Evolutionary conservation across 768 basidiomycete genomes (phyloP).

Genomic region (Xerocomellus intermedius): DNA sequence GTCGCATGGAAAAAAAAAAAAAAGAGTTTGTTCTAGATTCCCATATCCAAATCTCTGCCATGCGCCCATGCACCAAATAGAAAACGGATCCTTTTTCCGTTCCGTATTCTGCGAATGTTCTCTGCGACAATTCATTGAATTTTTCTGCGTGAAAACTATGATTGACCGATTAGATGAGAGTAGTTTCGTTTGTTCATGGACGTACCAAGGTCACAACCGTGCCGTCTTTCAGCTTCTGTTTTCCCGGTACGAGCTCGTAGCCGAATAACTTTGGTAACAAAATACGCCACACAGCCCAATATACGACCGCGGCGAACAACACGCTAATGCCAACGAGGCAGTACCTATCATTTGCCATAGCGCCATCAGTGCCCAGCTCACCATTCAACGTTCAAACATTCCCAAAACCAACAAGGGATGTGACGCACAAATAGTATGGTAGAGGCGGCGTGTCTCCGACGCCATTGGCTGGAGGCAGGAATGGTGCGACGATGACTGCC

Average conservation of each 20-base stretch:
- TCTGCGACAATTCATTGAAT: not conserved
- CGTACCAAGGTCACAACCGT: slow-evolving; percentile 53
- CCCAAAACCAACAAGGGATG: slow-evolving; percentile 27
- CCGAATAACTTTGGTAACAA: slow-evolving; percentile 48
- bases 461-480: slow-evolving; percentile 50
- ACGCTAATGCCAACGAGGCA: slow-evolving; percentile 52
- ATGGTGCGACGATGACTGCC: slow-evolving; percentile 53
- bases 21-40: no score
- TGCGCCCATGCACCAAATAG: no score
- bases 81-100: no score
- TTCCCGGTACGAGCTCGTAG: slow-evolving; percentile 46
- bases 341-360: slow-evolving; percentile 34
- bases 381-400: no score
- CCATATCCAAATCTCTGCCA: no score
- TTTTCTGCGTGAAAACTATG: slow-evolving; percentile 5
- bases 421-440: slow-evolving; percentile 54
- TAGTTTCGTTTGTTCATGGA: no score
- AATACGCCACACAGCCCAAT: slow-evolving; percentile 55
- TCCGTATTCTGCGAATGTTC: no score
- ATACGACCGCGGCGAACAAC: slow-evolving; percentile 43
- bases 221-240: slow-evolving; percentile 48
- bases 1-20: no score
- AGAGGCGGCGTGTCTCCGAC: slow-evolving; percentile 61
- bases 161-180: not conserved
- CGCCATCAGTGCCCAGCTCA: not conserved